Conservation (phyloP, 2,329 filamentous ascomycete genomes). For the Aureobasidium subglaciale region DNA sequence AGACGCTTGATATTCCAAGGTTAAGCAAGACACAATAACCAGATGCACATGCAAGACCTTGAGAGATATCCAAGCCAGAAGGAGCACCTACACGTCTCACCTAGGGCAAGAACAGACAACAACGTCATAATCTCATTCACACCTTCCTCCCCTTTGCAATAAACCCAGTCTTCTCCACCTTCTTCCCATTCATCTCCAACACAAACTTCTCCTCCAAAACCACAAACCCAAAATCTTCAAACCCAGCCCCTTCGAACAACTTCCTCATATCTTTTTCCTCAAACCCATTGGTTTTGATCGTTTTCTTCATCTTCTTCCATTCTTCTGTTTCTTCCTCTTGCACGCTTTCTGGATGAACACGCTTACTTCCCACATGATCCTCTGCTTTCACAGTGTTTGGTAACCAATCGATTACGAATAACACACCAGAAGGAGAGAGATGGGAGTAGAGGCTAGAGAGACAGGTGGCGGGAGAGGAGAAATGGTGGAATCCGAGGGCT, state of each 20-base stretch:
- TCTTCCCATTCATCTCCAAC: slow-evolving; percentile 24
- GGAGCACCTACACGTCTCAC: background rate
- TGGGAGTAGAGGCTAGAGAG: slow-evolving; percentile 23
- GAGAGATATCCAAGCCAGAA: too few species aligned
- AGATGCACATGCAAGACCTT: too few species aligned
- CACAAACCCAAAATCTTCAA: slow-evolving; percentile 26
- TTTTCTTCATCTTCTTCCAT: slow-evolving; percentile 24
- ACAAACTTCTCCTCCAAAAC: slow-evolving; percentile 24
- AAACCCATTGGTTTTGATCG: slow-evolving; percentile 30
- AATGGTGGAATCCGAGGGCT: slow-evolving; percentile 41
- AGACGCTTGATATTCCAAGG: too few species aligned
- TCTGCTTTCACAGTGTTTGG: slow-evolving; percentile 18
- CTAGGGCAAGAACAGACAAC: too few species aligned
- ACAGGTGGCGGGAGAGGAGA: slow-evolving; percentile 26
- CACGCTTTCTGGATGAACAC: background rate
- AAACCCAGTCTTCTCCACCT: slow-evolving; percentile 25
- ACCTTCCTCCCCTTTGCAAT: slow-evolving; percentile 25
- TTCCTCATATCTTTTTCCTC: slow-evolving; percentile 21
- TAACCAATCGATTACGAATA: slow-evolving; percentile 26
- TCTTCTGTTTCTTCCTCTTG: slow-evolving; percentile 7
- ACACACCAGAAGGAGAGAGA: slow-evolving; percentile 25
- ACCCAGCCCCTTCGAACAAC: slow-evolving; percentile 24
- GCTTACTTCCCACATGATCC: background rate
- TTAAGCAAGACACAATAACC: too few species aligned
- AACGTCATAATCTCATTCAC: background rate